These are phyloP conservation scores for Pythium chondricola DNA, from an alignment of 352 stramenopile species.

Conservation along the genomic window DNA sequence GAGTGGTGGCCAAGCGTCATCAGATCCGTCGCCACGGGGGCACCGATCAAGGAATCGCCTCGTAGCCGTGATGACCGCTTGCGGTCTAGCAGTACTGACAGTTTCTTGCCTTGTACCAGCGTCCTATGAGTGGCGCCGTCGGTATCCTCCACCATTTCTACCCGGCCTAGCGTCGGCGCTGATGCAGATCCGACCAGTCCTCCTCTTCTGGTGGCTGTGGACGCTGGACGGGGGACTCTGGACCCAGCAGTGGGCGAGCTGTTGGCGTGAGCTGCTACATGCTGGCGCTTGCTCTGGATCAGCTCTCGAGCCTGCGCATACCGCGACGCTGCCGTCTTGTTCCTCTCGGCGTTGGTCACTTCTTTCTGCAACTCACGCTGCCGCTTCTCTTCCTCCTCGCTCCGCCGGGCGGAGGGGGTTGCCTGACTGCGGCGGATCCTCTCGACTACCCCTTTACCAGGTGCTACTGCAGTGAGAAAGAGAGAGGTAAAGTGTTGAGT, in stretches of 20 bases:
- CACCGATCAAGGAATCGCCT: constrained; percentile 33
- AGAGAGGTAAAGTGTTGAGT: too few relatives aligned
- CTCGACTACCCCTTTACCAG: constrained; percentile 9
- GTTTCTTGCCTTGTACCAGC: background rate
- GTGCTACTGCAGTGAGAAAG: constrained; percentile 15
- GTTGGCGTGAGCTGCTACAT: background rate
- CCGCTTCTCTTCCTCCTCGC: constrained; percentile 15
- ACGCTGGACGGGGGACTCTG: background rate
- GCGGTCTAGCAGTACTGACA: constrained; percentile 11
- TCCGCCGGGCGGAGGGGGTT: constrained; percentile 16
- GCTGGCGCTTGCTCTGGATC: constrained; percentile 12
- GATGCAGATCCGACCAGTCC: constrained; percentile 1
- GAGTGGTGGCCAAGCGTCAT: constrained; percentile 39
- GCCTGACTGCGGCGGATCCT: constrained; percentile 13
- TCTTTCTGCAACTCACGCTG: constrained; percentile 1
- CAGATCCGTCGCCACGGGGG: constrained; percentile 18
- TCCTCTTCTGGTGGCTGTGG: background rate
- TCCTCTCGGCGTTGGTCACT: constrained; percentile 15
- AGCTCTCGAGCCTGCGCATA: constrained; percentile 21
- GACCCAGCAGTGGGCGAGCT: background rate
- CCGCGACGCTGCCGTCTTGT: constrained; percentile 3
- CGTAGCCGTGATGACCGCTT: background rate
- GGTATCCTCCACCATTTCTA: background rate
- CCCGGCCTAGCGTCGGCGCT: background rate
- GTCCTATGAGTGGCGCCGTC: too few relatives aligned